These are phyloP conservation scores for Mucor mucedo DNA, from an alignment of 371 early-diverging fungal species.

Conservation along the genomic window DNA sequence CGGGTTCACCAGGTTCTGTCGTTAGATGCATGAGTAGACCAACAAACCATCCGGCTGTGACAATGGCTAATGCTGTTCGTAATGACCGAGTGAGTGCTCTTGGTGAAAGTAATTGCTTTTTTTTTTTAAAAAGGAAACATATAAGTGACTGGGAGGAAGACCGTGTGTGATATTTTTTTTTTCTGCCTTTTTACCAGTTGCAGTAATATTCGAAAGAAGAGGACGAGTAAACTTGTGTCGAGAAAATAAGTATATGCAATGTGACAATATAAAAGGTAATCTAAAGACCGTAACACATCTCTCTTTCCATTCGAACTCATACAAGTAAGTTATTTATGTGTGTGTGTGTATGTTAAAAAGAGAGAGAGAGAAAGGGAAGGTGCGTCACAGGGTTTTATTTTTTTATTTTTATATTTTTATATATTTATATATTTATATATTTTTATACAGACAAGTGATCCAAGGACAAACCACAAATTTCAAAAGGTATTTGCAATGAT, in stretches of 20 bases:
- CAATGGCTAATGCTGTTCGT: slow-evolving; percentile 40
- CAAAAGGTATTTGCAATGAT: slow-evolving; percentile 36
- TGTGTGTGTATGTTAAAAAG: slow-evolving; percentile 14
- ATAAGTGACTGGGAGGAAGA: background rate
- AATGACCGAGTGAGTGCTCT: slow-evolving; percentile 35
- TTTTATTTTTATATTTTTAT: no score
- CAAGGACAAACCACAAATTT: slow-evolving; percentile 45
- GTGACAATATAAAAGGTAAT: slow-evolving; percentile 47
- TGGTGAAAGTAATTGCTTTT: slow-evolving; percentile 40
- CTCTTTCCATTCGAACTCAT: slow-evolving; percentile 53
- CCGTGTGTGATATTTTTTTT: background rate
- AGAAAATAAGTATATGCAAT: slow-evolving; percentile 50
- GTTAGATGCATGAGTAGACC: slow-evolving; percentile 41
- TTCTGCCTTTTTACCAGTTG: slow-evolving; percentile 37
- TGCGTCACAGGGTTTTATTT: background rate
- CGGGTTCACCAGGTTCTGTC: slow-evolving; percentile 45
- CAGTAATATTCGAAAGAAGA: slow-evolving; percentile 39
- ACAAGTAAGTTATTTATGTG: no score
- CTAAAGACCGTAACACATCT: slow-evolving; percentile 48
- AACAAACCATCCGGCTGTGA: slow-evolving; percentile 32
- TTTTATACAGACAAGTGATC: slow-evolving; percentile 38
- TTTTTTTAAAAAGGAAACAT: background rate
- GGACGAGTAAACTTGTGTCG: slow-evolving; percentile 44
- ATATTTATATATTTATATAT: slow-evolving; percentile 6
- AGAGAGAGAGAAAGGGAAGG: background rate